Evolutionary conservation across 805 yeast species (phyloP), one percentile per base, ranked within the genome.

Genomic region (Naumovozyma dairenensis): DNA sequence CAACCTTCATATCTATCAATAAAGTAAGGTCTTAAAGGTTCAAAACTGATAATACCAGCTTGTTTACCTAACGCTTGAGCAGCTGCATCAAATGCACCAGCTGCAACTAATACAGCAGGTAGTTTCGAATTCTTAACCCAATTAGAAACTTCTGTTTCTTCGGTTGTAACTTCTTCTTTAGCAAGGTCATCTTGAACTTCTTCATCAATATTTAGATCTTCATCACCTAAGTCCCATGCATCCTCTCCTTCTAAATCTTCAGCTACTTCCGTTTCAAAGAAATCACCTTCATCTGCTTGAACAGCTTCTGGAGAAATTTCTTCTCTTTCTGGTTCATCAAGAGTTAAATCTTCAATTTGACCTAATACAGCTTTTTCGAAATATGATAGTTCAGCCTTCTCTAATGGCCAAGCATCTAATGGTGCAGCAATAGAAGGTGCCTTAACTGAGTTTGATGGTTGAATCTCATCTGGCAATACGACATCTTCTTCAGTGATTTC

Each of bases 61-160:
- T 93, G 98, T 51, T 89, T 80, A 65, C 80, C 77, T 49, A 92
- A 71, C 53, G 93, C 72, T 50, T 86, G 93, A 25, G 96, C 92
- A 25, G 97, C 99, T 34, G 89, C 81, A 45, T 86, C 96, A 55
- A 89, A 89, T 4, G 93, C 82, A 48, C 99, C 99, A 2, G 96
- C 86, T 2, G 98, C 96, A 50, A 80, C 86, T 48, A 85, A 83
- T 18, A 84, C 85, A 20, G 95, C 96, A 4, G 96, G 85, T 36
- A 87, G 72, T 42, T 80, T 81, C 13, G 95, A 82, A 59, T 81
- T 84, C 45, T 89, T 80, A 20, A 83, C 71, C 98, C 99, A 93
- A 38, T 60, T 59, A 4, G 78, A 77, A 21, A 76, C 60, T 55
- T 87, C 95, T 15, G 50, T 32, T 16, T 51, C 59, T 14, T 53